A percentile compares a stretch with the other conserved stretches of the same genome.
Conservation (phyloP, 768 basidiomycete genomes). For the Termitomyces sp. region DNA sequence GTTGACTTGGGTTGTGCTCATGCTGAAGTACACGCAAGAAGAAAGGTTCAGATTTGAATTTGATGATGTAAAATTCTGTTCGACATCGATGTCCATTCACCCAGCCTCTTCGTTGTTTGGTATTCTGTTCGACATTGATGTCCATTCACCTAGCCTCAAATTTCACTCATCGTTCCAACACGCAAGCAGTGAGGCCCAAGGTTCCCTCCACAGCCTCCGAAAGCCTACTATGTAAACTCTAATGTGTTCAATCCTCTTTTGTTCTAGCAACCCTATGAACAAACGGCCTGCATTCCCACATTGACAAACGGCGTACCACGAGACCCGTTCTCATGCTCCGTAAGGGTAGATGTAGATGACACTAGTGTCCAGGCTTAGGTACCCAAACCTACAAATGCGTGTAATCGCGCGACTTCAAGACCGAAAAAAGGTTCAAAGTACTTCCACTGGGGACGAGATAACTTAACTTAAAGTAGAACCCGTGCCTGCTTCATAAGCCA, state of each 20-base stretch:
- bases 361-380: not conserved
- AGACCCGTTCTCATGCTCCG: not conserved
- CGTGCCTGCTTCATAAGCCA: not conserved
- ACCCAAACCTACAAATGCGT: not conserved
- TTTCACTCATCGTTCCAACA: not conserved
- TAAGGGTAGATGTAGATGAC: not conserved
- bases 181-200: too few relatives aligned
- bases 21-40: not conserved
- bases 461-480: too few relatives aligned
- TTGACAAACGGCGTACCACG: too few relatives aligned
- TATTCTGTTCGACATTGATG: too few relatives aligned
- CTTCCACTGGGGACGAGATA: too few relatives aligned
- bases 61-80: not conserved
- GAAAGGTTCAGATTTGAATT: not conserved
- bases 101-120: not conserved
- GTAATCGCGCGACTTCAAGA: too few relatives aligned
- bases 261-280: not conserved
- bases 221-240: not conserved
- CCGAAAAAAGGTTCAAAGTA: too few relatives aligned
- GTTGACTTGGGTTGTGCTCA: slow-evolving; percentile 11
- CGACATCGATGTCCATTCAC: too few relatives aligned
- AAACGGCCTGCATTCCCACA: not conserved
- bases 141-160: not conserved
- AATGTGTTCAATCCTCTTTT: not conserved
- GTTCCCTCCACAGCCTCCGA: too few relatives aligned